A percentile compares a stretch with the other conserved stretches of the same genome.
Evolutionary conservation across 148 eudicot species (phyloP).

Genomic region (Chenopodium quinoa): DNA sequence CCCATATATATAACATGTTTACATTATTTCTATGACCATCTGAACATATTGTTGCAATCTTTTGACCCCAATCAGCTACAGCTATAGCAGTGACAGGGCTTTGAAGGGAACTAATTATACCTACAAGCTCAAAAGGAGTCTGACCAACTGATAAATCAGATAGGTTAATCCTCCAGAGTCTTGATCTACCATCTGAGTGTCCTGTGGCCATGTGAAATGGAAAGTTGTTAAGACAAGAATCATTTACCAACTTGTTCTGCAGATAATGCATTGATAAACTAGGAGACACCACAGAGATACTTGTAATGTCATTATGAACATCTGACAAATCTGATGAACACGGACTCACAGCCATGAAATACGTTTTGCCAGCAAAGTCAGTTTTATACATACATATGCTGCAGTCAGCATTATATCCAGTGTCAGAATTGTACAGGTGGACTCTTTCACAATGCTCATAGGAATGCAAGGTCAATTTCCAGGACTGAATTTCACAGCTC

Average conservation of each 20-base stretch:
- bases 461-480: slow-evolving; percentile 64
- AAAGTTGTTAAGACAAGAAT: slow-evolving; percentile 26
- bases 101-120: slow-evolving; percentile 54
- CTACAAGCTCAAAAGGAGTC: slow-evolving; percentile 76
- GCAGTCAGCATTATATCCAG: slow-evolving; percentile 27
- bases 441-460: slow-evolving; percentile 37
- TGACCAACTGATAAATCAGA: slow-evolving; percentile 34
- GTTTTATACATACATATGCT: slow-evolving; percentile 38
- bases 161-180: slow-evolving; percentile 70
- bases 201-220: slow-evolving; percentile 85
- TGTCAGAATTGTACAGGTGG: slow-evolving; percentile 25
- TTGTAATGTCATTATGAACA: slow-evolving; percentile 51
- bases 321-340: slow-evolving; percentile 61
- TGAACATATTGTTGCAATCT: slow-evolving; percentile 63
- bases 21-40: slow-evolving; percentile 29
- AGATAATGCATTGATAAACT: slow-evolving; percentile 29
- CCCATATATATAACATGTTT: slow-evolving; percentile 59
- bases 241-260: slow-evolving; percentile 35
- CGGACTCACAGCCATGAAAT: slow-evolving; percentile 46
- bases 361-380: slow-evolving; percentile 55
- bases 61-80: slow-evolving; percentile 67
- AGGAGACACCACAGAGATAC: slow-evolving; percentile 54
- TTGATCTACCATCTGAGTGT: slow-evolving; percentile 64
- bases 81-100: slow-evolving; percentile 57
- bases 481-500: slow-evolving; percentile 59